phyloP scores from a whole-genome alignment of 1,284 basidiomycete genomes.

The Cystobasidium pallidum region DNA sequence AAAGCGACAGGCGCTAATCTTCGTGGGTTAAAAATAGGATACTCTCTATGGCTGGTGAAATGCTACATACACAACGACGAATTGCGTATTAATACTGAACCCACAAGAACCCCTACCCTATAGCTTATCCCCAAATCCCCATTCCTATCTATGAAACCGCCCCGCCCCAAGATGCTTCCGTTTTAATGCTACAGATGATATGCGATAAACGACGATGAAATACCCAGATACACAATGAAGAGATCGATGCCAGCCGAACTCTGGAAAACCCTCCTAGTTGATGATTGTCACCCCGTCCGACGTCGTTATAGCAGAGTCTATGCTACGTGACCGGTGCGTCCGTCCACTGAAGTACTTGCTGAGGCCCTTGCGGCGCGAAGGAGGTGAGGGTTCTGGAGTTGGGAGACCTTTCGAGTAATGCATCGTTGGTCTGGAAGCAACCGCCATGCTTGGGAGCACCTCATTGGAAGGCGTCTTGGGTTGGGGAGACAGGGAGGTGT shows the following conservation, averaged over 20 bases:
- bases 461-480: slow-evolving; percentile 43
- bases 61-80: slow-evolving; percentile 13
- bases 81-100: slow-evolving; percentile 1
- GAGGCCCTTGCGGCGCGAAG: slow-evolving; percentile 34
- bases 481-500: slow-evolving; percentile 40
- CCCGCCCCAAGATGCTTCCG: not conserved
- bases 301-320: slow-evolving; percentile 33
- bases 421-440: slow-evolving; percentile 4
- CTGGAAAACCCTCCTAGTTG: slow-evolving; percentile 7
- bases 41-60: not conserved
- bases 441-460: slow-evolving; percentile 15
- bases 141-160: not conserved
- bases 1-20: slow-evolving; percentile 8
- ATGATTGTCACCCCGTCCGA: slow-evolving; percentile 45
- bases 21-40: not conserved
- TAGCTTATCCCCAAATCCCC: too few relatives aligned
- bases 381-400: slow-evolving; percentile 44
- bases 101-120: slow-evolving; percentile 5
- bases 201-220: slow-evolving; percentile 17
- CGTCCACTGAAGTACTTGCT: slow-evolving; percentile 43
- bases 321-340: slow-evolving; percentile 35
- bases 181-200: slow-evolving; percentile 14
- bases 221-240: slow-evolving; percentile 10
- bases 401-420: slow-evolving; percentile 39
- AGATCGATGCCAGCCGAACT: not conserved